Evolutionary conservation across 2,329 filamentous ascomycete species (phyloP).

Genomic region (Hypoxylon rubiginosum): DNA sequence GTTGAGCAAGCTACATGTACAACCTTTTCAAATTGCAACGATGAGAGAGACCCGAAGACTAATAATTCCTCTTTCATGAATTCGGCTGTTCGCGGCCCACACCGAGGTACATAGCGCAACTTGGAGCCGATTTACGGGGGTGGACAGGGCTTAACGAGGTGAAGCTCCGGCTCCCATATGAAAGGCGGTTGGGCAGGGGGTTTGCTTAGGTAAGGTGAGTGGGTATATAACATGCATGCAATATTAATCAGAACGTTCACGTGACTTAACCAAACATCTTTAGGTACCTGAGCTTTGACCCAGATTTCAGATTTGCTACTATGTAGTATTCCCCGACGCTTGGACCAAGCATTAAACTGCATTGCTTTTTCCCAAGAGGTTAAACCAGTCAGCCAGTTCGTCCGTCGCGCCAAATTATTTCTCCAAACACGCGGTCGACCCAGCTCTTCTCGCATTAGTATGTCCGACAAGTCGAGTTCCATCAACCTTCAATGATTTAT

Average conservation of each 20-base stretch:
- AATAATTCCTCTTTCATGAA: constrained; percentile 24
- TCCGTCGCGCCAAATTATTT: constrained; percentile 55
- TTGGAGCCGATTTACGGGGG: constrained; percentile 25
- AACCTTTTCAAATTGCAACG: constrained; percentile 4
- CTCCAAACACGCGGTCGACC: constrained; percentile 53
- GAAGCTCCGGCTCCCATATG: background rate
- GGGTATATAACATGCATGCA: background rate
- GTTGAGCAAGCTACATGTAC: constrained; percentile 15
- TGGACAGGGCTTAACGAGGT: background rate
- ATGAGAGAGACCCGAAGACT: constrained; percentile 9
- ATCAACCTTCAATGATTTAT: constrained; percentile 32
- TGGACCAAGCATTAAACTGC: constrained; percentile 34
- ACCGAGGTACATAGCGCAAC: constrained; percentile 27
- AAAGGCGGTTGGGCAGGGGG: too few relatives aligned
- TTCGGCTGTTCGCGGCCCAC: constrained; percentile 39
- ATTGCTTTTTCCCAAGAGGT: constrained; percentile 18
- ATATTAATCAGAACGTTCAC: background rate
- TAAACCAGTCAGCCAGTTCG: background rate
- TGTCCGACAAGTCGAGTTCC: constrained; percentile 34
- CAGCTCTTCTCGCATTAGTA: constrained; percentile 41
- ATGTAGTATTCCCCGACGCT: constrained; percentile 7
- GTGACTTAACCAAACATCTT: background rate
- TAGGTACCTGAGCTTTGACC: background rate
- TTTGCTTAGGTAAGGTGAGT: background rate
- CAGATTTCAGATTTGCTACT: background rate